phyloP scores from a whole-genome alignment of 2,329 filamentous ascomycete genomes.

The Phaeosphaeria sp. region DNA sequence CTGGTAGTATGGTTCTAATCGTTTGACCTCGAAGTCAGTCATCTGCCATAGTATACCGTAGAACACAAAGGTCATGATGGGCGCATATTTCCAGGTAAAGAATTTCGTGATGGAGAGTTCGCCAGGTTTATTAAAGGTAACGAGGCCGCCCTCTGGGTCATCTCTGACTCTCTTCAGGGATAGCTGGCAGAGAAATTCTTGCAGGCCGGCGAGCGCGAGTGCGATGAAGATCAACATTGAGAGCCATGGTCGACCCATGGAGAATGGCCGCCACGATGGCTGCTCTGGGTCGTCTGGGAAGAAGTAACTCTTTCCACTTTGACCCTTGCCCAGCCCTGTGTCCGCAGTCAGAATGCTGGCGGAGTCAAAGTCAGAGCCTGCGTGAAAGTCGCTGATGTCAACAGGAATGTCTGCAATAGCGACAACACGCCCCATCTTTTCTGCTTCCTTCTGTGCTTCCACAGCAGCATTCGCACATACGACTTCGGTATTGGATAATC shows the following conservation, averaged over 20 bases:
- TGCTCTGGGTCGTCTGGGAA: slow-evolving; percentile 50
- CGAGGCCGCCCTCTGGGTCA: slow-evolving; percentile 32
- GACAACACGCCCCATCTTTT: slow-evolving; percentile 53
- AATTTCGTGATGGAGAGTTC: slow-evolving; percentile 37
- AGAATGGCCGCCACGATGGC: slow-evolving; percentile 49
- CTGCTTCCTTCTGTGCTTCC: slow-evolving; percentile 51
- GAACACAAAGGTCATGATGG: slow-evolving; percentile 55
- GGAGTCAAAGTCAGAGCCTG: slow-evolving; percentile 43
- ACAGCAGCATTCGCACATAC: slow-evolving; percentile 32
- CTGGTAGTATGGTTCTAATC: slow-evolving; percentile 59
- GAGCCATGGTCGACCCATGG: slow-evolving; percentile 49
- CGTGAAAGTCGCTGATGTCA: slow-evolving; percentile 52
- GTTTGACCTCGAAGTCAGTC: slow-evolving; percentile 58
- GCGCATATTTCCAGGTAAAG: slow-evolving; percentile 51
- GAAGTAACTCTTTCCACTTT: slow-evolving; percentile 45
- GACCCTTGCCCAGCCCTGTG: slow-evolving; percentile 22
- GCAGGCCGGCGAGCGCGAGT: slow-evolving; percentile 41
- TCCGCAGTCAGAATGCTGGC: slow-evolving; percentile 32
- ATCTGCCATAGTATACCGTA: slow-evolving; percentile 60
- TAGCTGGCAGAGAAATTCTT: slow-evolving; percentile 47
- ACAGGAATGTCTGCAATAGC: slow-evolving; percentile 50
- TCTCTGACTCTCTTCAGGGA: slow-evolving; percentile 33
- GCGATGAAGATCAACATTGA: slow-evolving; percentile 43
- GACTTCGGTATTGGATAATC: slow-evolving; percentile 24
- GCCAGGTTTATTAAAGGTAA: slow-evolving; percentile 37